These are phyloP conservation scores for Ceratocystiopsis sp. DNA, from an alignment of 2,329 filamentous ascomycete genomes.

Conservation along the genomic window DNA sequence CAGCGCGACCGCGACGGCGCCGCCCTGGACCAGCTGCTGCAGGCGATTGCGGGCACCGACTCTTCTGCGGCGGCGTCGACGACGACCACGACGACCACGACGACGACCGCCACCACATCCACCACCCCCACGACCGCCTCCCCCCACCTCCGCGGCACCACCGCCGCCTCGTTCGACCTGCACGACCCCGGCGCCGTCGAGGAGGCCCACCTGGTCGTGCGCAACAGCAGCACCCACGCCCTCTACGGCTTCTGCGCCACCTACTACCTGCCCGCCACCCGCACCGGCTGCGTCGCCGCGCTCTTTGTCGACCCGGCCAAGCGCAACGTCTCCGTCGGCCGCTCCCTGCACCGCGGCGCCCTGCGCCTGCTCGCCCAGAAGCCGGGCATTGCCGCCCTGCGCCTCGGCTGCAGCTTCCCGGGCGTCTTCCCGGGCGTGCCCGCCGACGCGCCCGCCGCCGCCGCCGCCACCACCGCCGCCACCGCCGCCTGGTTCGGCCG, in stretches of 20 bases:
- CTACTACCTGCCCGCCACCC: slow-evolving; percentile 56
- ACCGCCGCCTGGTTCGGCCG: slow-evolving; percentile 62
- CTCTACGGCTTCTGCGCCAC: slow-evolving; percentile 87
- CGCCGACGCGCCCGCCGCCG: slow-evolving; percentile 18
- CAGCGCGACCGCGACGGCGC: slow-evolving; percentile 59
- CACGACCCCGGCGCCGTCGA: slow-evolving; percentile 47
- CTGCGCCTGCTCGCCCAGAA: slow-evolving; percentile 56
- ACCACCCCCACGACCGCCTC: slow-evolving; percentile 13
- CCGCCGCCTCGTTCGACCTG: slow-evolving; percentile 60
- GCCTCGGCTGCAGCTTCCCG: slow-evolving; percentile 65
- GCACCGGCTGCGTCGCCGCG: slow-evolving; percentile 60
- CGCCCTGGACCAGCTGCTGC: slow-evolving; percentile 60
- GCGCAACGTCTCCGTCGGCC: slow-evolving; percentile 76
- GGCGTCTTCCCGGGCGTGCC: slow-evolving; percentile 80
- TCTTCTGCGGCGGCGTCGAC: no score
- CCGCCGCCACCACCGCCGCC: slow-evolving; percentile 9
- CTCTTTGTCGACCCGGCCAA: slow-evolving; percentile 81
- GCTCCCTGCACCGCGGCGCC: slow-evolving; percentile 74
- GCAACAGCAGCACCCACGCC: slow-evolving; percentile 81
- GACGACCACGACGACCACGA: no score
- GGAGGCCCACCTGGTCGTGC: slow-evolving; percentile 78
- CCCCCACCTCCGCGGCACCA: slow-evolving; percentile 55
- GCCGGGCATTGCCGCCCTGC: slow-evolving; percentile 58
- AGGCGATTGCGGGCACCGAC: slow-evolving; percentile 26
- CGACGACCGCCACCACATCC: no score